phyloP scores from a whole-genome alignment of 352 stramenopile species.

The Pythium coloratum region DNA sequence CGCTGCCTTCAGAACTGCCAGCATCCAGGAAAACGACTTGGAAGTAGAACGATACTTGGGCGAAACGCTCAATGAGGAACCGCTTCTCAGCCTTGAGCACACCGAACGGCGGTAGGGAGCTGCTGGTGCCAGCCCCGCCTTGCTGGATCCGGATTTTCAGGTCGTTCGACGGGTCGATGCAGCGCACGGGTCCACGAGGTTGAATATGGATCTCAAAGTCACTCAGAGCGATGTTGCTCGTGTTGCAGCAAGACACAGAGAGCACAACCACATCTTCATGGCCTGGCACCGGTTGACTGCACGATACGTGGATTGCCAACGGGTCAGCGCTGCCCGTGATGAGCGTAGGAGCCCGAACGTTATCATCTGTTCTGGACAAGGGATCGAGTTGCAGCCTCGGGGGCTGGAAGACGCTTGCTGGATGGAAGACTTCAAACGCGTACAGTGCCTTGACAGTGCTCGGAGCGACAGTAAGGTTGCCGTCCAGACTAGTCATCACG shows the following conservation, averaged over 20 bases:
- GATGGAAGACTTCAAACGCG: slow-evolving; percentile 19
- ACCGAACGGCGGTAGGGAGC: slow-evolving; percentile 51
- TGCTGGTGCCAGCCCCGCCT: slow-evolving; percentile 34
- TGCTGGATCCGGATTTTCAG: slow-evolving; percentile 55
- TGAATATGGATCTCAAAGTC: slow-evolving; percentile 72
- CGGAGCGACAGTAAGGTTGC: background rate
- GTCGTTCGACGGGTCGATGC: slow-evolving; percentile 55
- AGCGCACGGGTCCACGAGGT: slow-evolving; percentile 42
- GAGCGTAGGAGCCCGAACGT: slow-evolving; percentile 8
- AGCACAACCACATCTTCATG: slow-evolving; percentile 56
- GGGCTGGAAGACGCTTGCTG: slow-evolving; percentile 15
- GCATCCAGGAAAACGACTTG: slow-evolving; percentile 59
- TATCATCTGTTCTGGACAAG: background rate
- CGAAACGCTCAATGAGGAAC: slow-evolving; percentile 67
- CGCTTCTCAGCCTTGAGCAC: slow-evolving; percentile 66
- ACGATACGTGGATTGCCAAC: slow-evolving; percentile 54
- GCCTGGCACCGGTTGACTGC: slow-evolving; percentile 42
- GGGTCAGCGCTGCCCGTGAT: slow-evolving; percentile 67
- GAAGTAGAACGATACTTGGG: slow-evolving; percentile 49
- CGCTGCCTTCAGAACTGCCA: slow-evolving; percentile 12
- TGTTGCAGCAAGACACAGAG: slow-evolving; percentile 61
- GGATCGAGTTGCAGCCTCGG: slow-evolving; percentile 1
- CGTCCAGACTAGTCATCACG: slow-evolving; percentile 11
- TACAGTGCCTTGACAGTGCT: slow-evolving; percentile 9
- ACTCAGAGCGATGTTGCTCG: slow-evolving; percentile 54